Evolutionary conservation across 1,284 basidiomycete genomes (phyloP).

Genomic region (Rhodotorula sp.): DNA sequence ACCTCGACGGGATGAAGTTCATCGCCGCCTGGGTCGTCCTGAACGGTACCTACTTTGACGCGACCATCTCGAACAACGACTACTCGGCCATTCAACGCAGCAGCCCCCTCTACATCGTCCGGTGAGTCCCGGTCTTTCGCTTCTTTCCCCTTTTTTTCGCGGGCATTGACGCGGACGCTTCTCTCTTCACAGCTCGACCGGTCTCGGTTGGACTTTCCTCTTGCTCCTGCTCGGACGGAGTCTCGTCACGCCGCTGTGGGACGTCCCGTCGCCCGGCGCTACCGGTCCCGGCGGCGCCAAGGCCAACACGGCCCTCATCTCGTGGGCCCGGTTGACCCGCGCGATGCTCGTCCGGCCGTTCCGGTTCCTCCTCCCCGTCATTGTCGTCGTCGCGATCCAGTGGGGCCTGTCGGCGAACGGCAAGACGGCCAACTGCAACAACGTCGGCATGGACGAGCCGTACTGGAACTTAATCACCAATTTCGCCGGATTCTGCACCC

Average conservation of each 20-base stretch:
- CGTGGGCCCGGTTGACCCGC: slow-evolving; percentile 46
- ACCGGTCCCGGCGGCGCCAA: slow-evolving; percentile 13
- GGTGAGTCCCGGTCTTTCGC: slow-evolving; percentile 26
- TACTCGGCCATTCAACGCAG: slow-evolving; percentile 46
- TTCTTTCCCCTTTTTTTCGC: neutral
- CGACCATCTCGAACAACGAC: slow-evolving; percentile 42
- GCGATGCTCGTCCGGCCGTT: slow-evolving; percentile 48
- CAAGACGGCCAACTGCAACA: slow-evolving; percentile 46
- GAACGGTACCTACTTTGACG: slow-evolving; percentile 48
- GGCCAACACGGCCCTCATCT: slow-evolving; percentile 43
- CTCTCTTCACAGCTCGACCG: slow-evolving; percentile 38
- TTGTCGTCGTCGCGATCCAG: slow-evolving; percentile 46
- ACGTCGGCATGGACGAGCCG: slow-evolving; percentile 48
- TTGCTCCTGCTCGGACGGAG: slow-evolving; percentile 46
- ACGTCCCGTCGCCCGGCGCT: slow-evolving; percentile 41
- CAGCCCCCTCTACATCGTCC: slow-evolving; percentile 46
- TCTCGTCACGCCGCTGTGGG: slow-evolving; percentile 47
- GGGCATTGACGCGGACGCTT: neutral
- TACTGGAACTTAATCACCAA: slow-evolving; percentile 46
- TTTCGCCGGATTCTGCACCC: slow-evolving; percentile 46
- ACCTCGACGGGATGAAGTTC: slow-evolving; percentile 49
- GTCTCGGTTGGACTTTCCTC: slow-evolving; percentile 47
- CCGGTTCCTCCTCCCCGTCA: slow-evolving; percentile 48
- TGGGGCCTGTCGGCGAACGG: slow-evolving; percentile 47
- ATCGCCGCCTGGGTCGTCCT: slow-evolving; percentile 47